Percentiles rank a stretch among this genome's conserved stretches.
Evolutionary conservation across 352 stramenopile species (phyloP).

Genomic region (Pythium brachiatum): DNA sequence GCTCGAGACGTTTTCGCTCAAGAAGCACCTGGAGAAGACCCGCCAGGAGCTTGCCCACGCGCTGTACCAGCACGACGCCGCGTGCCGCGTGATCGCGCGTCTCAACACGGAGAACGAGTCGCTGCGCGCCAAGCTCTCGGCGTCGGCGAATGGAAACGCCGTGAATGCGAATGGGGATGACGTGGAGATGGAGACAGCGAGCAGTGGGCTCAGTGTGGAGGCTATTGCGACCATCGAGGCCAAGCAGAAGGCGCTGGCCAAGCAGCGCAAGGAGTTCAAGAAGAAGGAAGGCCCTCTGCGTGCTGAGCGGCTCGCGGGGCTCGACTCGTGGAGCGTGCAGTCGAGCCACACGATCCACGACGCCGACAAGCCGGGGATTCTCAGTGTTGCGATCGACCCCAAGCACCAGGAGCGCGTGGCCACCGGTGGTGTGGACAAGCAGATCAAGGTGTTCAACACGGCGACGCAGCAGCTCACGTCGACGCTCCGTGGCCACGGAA

Average conservation of each 20-base stretch:
- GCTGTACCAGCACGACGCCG: conserved; percentile 96
- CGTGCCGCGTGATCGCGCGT: conserved; percentile 93
- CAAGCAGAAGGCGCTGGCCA: conserved; percentile 69
- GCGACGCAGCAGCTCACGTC: conserved; percentile 63
- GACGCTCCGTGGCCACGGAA: conserved; percentile 80
- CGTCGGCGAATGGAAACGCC: conserved; percentile 16
- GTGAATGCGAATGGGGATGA: conserved; percentile 37
- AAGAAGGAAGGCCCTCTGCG: conserved; percentile 56
- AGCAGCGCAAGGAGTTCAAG: conserved; percentile 72
- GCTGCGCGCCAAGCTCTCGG: conserved; percentile 37
- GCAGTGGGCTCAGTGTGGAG: conserved; percentile 31
- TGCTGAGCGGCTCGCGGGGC: conserved; percentile 33
- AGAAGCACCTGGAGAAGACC: conserved; percentile 94
- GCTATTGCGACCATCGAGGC: conserved; percentile 55
- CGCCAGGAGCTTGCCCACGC: conserved; percentile 92
- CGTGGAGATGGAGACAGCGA: conserved; percentile 41
- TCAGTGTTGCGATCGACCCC: conserved; percentile 53
- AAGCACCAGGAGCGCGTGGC: conserved; percentile 51
- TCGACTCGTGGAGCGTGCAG: conserved; percentile 33
- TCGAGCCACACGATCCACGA: conserved; percentile 74
- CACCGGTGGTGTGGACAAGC: conserved; percentile 82
- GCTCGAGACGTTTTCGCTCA: conserved; percentile 94
- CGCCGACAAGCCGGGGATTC: conserved; percentile 65
- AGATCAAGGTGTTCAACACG: conserved; percentile 80
- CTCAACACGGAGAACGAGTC: conserved; percentile 78